Conservation (phyloP, 1,284 basidiomycete genomes). For the Salmacisia buchloeana region DNA sequence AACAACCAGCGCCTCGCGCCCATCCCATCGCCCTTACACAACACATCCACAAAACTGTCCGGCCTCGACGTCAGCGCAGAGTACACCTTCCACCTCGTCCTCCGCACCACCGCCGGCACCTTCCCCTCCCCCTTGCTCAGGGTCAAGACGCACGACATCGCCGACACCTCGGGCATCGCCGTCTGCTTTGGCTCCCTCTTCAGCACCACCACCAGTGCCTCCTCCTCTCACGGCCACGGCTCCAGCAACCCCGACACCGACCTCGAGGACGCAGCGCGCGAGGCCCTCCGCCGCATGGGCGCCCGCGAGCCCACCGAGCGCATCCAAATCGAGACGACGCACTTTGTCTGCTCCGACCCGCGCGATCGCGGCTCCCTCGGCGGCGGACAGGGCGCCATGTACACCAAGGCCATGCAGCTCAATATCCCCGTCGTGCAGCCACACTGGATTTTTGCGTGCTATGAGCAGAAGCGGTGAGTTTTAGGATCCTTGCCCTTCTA, state of each 20-base stretch:
- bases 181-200: slow-evolving; percentile 44
- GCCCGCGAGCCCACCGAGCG: slow-evolving; percentile 66
- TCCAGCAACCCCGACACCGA: slow-evolving; percentile 8
- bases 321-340: slow-evolving; percentile 67
- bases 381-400: slow-evolving; percentile 15
- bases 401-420: slow-evolving; percentile 43
- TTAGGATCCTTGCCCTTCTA: background rate
- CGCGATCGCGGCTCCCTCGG: slow-evolving; percentile 21
- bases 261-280: slow-evolving; percentile 28
- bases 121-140: slow-evolving; percentile 36
- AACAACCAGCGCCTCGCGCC: slow-evolving; percentile 44
- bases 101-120: slow-evolving; percentile 45
- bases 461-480: slow-evolving; percentile 38
- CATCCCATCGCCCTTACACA: slow-evolving; percentile 44
- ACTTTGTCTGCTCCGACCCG: slow-evolving; percentile 41
- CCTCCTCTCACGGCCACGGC: too few relatives aligned
- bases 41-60: slow-evolving; percentile 45
- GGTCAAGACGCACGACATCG: slow-evolving; percentile 43
- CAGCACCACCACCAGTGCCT: slow-evolving; percentile 18
- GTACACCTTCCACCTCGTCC: slow-evolving; percentile 48
- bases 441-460: slow-evolving; percentile 49
- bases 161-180: slow-evolving; percentile 43
- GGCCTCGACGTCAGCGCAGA: slow-evolving; percentile 45
- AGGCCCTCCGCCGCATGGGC: slow-evolving; percentile 30
- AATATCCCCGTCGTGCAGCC: slow-evolving; percentile 48